Evolutionary conservation across 305 asterid genomes (phyloP).

Genomic region (Fraxinus sp.): DNA sequence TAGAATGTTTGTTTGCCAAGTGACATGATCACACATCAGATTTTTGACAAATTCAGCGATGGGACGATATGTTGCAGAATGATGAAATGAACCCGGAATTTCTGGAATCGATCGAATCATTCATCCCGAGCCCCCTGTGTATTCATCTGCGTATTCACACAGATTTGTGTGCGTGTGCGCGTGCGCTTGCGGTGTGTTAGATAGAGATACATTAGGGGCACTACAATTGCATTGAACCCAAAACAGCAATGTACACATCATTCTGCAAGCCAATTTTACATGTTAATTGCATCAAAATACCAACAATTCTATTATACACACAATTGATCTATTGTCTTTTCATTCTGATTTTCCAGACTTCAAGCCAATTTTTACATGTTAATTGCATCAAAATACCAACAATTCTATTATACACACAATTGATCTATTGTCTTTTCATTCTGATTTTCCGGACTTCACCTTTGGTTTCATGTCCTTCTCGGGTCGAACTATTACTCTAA

Average conservation of each 20-base stretch:
- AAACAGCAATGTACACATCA: neutral
- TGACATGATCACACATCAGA: neutral
- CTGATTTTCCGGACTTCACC: constrained; percentile 39
- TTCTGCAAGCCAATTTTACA: neutral
- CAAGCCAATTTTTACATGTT: constrained; percentile 1
- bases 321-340: too few relatives aligned
- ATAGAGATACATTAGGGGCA: neutral
- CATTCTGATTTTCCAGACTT: constrained; percentile 37
- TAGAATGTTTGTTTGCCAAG: neutral
- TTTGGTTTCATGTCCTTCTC: constrained; percentile 25
- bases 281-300: neutral
- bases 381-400: neutral
- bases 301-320: too few relatives aligned
- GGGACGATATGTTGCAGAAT: neutral
- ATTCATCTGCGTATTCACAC: too few relatives aligned
- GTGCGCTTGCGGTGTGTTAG: neutral
- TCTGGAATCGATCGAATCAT: neutral
- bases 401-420: too few relatives aligned
- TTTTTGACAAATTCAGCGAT: neutral
- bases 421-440: too few relatives aligned
- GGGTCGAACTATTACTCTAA: constrained; percentile 41
- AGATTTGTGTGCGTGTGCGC: neutral
- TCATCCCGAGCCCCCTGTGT: neutral
- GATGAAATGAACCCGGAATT: neutral
- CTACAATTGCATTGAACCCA: neutral